These are phyloP conservation scores for Tolypocladium album DNA, from an alignment of 2,329 filamentous ascomycete genomes.

Conservation along the genomic window DNA sequence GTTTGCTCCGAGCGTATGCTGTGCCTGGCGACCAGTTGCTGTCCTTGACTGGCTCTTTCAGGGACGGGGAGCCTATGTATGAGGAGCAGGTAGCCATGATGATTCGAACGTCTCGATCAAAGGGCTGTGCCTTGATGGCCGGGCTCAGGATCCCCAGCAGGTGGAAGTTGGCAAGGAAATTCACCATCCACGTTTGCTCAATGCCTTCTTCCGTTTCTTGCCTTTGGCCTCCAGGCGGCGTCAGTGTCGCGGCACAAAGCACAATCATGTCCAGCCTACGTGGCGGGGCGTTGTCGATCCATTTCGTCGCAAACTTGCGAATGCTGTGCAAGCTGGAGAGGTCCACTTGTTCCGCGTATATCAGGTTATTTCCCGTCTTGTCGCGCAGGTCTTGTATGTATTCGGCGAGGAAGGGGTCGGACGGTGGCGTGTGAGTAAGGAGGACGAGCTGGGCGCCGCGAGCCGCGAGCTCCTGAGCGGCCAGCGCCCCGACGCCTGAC, in stretches of 20 bases:
- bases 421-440: constrained; percentile 69
- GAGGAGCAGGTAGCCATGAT: constrained; percentile 79
- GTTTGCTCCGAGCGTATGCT: constrained; percentile 55
- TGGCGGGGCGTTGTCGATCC: constrained; percentile 92
- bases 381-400: constrained; percentile 81
- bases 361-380: constrained; percentile 69
- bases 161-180: constrained; percentile 94
- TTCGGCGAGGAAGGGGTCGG: constrained; percentile 82
- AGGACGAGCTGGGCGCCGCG: constrained; percentile 87
- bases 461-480: constrained; percentile 62
- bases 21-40: constrained; percentile 43
- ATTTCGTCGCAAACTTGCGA: constrained; percentile 87
- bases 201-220: constrained; percentile 65
- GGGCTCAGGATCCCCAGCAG: constrained; percentile 84
- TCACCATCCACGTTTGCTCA: constrained; percentile 86
- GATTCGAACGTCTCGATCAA: constrained; percentile 86
- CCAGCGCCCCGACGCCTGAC: constrained; percentile 76
- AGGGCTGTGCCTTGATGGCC: constrained; percentile 79
- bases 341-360: constrained; percentile 94
- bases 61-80: constrained; percentile 68
- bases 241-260: constrained; percentile 71
- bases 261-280: constrained; percentile 84
- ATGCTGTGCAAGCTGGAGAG: constrained; percentile 82
- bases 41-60: constrained; percentile 40
- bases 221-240: constrained; percentile 52